Evolutionary conservation across 768 basidiomycete species (phyloP), one percentile per base, ranked within the genome.

Genomic region (Gloeopeniophorella convolvens): DNA sequence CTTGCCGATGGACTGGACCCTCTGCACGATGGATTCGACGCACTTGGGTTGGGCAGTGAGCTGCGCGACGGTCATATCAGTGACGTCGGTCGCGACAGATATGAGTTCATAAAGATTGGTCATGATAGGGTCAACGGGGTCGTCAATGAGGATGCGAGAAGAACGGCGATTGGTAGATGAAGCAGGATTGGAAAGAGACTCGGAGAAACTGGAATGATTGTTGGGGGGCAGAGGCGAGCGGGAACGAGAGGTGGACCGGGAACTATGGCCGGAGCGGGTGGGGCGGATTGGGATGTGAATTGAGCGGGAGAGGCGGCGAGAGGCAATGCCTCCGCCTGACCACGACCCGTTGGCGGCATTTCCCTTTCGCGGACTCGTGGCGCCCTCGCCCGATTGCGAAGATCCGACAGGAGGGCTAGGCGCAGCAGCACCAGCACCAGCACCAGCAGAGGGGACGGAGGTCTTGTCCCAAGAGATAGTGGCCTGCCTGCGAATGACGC

Each of bases 211-310:
- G 54, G 74, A 67, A 66, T 83, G 83, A 3, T 75, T 76, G 48
- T 81, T 74, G 49, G 82, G 79, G 9, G 92, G 92, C 45, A 96
- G 75, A 1, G 93, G 94, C 0, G 96, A 97, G 34, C 93, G 80
- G 5, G 95, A 98, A 39, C 94, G 84, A 47, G 95, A 97, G 16
- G 88, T 92, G 8, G 93, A 96, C 28, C 95, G 86, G 18, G 95
- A 98, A 62, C 85, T 89, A 57, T 85, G 82, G 26, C 79, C 82
- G 47, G 90, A 91, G 46, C 72, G 81, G 42, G 79, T 71, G 16
- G 82, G 75, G 23, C 79, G 78, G 33, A 74, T 67, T 45, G 82
- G 78, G 45, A 89, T 87, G 61, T 90, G 88, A 50, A 90, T 85
- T 3, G 84, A 80, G 55, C 89, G 83, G 21, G 89, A 92, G 51